phyloP scores from a whole-genome alignment of 257 asterid genomes.

The Nicotiana otophora region DNA sequence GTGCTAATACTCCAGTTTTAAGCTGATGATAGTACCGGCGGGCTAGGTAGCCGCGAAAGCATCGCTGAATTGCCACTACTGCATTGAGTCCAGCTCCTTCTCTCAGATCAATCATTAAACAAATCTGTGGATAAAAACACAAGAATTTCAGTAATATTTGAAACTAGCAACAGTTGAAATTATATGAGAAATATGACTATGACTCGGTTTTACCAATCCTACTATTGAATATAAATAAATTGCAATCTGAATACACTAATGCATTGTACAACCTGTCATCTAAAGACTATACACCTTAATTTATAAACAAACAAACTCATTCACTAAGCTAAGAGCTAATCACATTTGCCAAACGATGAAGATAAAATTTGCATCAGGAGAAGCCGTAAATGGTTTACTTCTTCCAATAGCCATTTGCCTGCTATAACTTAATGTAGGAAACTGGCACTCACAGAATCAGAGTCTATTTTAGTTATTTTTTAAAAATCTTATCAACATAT shows the following conservation, averaged over 20 bases:
- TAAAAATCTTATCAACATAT: not conserved
- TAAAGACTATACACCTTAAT: not conserved
- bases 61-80: constrained; percentile 35
- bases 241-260: not conserved
- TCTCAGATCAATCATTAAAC: constrained; percentile 12
- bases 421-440: not conserved
- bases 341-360: not conserved
- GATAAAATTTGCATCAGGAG: not conserved
- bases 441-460: not conserved
- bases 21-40: too few relatives aligned
- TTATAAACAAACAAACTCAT: not conserved
- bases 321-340: not conserved
- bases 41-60: too few relatives aligned
- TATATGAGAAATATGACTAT: not conserved
- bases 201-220: not conserved
- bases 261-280: not conserved
- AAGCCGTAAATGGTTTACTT: not conserved
- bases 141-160: not conserved
- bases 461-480: not conserved
- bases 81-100: constrained; percentile 18
- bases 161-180: not conserved
- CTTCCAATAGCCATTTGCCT: not conserved
- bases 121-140: constrained; percentile 15
- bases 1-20: too few relatives aligned
- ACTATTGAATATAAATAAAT: not conserved